Conservation (phyloP, 2,329 filamentous ascomycete species). For the Stagonosporopsis vannaccii region DNA sequence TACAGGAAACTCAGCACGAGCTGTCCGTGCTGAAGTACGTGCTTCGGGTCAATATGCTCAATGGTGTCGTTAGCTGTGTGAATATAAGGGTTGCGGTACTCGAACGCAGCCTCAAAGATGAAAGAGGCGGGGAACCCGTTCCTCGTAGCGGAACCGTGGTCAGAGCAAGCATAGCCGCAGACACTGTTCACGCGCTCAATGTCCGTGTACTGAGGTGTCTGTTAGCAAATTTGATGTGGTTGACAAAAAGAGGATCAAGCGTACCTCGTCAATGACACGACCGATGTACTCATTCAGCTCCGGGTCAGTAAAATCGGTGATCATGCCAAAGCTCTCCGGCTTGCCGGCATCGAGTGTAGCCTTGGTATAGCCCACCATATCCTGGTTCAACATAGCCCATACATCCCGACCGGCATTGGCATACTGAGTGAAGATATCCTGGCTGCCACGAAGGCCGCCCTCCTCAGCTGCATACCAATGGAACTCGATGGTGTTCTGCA, state of each 20-base stretch:
- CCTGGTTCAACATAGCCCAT: slow-evolving; percentile 96
- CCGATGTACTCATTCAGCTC: slow-evolving; percentile 4
- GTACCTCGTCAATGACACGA: slow-evolving; percentile 1
- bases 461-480: slow-evolving; percentile 96
- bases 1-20: slow-evolving; percentile 83
- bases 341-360: slow-evolving; percentile 73
- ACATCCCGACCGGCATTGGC: slow-evolving; percentile 75
- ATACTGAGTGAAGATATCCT: slow-evolving; percentile 85
- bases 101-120: slow-evolving; percentile 64
- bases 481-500: slow-evolving; percentile 88
- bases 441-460: slow-evolving; percentile 81
- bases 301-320: slow-evolving; percentile 83
- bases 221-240: background rate
- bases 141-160: slow-evolving; percentile 75
- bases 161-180: slow-evolving; percentile 83
- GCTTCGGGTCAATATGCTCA: slow-evolving; percentile 78
- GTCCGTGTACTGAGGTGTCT: slow-evolving; percentile 82
- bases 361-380: slow-evolving; percentile 77
- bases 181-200: slow-evolving; percentile 62
- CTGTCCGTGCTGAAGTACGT: slow-evolving; percentile 88
- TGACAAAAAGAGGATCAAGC: background rate
- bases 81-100: slow-evolving; percentile 69
- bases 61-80: slow-evolving; percentile 73
- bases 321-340: slow-evolving; percentile 82
- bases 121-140: slow-evolving; percentile 76